phyloP scores from a whole-genome alignment of 2,329 filamentous ascomycete species.

The Venturia asperata region DNA sequence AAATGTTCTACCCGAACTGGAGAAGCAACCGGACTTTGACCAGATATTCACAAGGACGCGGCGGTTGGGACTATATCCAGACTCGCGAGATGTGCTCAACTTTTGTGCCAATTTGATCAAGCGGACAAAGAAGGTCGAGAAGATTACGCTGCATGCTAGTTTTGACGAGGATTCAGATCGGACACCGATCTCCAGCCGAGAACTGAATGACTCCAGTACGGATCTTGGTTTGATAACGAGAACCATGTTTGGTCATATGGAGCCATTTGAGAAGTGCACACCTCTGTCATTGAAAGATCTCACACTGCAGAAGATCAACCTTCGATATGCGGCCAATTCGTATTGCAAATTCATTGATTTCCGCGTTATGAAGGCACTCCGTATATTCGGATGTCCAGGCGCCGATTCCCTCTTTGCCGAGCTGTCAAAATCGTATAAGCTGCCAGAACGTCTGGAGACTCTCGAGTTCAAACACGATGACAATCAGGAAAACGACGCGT shows the following conservation, averaged over 20 bases:
- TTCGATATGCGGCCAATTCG: conserved; percentile 42
- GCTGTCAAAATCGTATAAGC: conserved; percentile 38
- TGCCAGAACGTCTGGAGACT: conserved; percentile 40
- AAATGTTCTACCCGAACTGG: conserved; percentile 35
- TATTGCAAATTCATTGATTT: conserved; percentile 44
- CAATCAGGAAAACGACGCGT: conserved; percentile 40
- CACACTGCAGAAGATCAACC: conserved; percentile 39
- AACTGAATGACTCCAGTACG: conserved; percentile 42
- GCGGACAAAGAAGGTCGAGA: conserved; percentile 37
- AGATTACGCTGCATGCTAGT: conserved; percentile 42
- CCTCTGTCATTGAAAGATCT: conserved; percentile 40
- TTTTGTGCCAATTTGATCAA: conserved; percentile 39
- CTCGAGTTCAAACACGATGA: conserved; percentile 44
- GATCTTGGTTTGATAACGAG: conserved; percentile 40
- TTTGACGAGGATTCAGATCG: conserved; percentile 35
- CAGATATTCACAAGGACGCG: conserved; percentile 36
- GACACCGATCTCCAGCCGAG: conserved; percentile 30
- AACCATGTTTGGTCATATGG: conserved; percentile 41
- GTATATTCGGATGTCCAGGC: conserved; percentile 39
- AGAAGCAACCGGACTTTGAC: conserved; percentile 36
- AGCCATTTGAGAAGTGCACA: conserved; percentile 41
- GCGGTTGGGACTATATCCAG: conserved; percentile 43
- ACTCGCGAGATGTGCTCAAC: conserved; percentile 39
- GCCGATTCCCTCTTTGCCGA: conserved; percentile 42
- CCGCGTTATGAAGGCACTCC: conserved; percentile 36